A percentile compares a stretch with the other conserved stretches of the same genome.
phyloP scores from a whole-genome alignment of 1,284 basidiomycete species.

The Athelia sp. region DNA sequence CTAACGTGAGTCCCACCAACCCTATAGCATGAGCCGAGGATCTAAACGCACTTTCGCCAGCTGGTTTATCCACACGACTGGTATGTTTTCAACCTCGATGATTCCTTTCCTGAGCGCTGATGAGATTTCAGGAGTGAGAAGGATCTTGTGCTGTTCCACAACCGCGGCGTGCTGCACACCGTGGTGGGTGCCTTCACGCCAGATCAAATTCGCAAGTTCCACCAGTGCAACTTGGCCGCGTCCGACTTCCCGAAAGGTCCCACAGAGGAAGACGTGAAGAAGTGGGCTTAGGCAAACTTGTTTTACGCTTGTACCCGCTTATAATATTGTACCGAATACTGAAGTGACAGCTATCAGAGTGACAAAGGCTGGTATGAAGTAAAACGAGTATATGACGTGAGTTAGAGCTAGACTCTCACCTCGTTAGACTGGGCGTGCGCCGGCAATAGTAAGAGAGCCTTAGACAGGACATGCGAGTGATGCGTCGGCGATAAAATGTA shows the following conservation, averaged over 20 bases:
- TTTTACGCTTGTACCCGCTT: too few species aligned
- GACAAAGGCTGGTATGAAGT: too few species aligned
- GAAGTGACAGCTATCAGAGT: too few species aligned
- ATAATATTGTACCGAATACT: too few species aligned
- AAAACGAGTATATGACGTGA: too few species aligned
- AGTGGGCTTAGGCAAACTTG: conserved; percentile 60
- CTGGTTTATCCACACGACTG: conserved; percentile 59
- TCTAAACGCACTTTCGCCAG: too few species aligned
- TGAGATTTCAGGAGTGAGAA: conserved; percentile 40
- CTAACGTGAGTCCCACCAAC: conserved; percentile 34
- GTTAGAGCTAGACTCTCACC: too few species aligned
- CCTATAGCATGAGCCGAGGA: not conserved
- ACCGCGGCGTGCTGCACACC: conserved; percentile 72
- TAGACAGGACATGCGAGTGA: too few species aligned
- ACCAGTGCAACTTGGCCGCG: conserved; percentile 80
- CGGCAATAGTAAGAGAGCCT: too few species aligned
- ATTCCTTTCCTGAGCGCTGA: conserved; percentile 11
- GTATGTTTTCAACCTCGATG: conserved; percentile 11
- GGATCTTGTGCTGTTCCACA: conserved; percentile 68
- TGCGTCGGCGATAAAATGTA: too few species aligned
- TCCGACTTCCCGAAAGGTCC: conserved; percentile 69
- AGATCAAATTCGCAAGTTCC: conserved; percentile 73
- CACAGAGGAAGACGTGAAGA: conserved; percentile 52
- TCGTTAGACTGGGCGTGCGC: too few species aligned
- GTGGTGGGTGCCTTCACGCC: conserved; percentile 75